Evolutionary conservation across 225 moss, liverwort and hornwort species (phyloP), one percentile per base, ranked within the genome.

Genomic region (Asterella californica): DNA sequence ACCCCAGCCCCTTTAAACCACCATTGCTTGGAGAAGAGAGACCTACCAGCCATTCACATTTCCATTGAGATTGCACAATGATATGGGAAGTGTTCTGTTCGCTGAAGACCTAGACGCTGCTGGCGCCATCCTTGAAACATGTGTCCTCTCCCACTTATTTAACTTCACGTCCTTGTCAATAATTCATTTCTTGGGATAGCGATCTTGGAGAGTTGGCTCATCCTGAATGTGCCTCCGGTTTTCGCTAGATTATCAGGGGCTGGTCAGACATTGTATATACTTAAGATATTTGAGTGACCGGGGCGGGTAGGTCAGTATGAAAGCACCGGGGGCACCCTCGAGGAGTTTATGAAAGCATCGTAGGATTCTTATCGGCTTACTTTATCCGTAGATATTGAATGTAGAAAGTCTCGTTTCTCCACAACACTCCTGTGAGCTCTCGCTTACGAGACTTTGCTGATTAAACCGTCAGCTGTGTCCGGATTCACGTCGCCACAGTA

Each of bases 181-280:
- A 82, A 79, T 66, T 82, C 75, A 76, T 80, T 76, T 72, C 63
- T 53, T 73, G 52, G 70, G 85, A 74, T 70, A 79, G 60, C 79
- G 30, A 71, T 72, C 42, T 66, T 50, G 72, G 82, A 79, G 79
- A 80, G 76, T 78, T 27, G 78, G 78, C 64, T 49, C 37, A 72
- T 72, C 48, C 53, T n/a, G 75, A 78, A 72, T 32, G 76, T 62
- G 72, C 75, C 70, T 71, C 76, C 70, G 36, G n/a, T 52, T 76
- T 62, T 77, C 68, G 74, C 68, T 84, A 81, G 67, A 76, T 76
- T 78, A 75, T 55, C 72, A 80, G 60, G 45, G 70, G 42, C 67
- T 45, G 47, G 54, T 62, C 65, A 80, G 76, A 80, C 66, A 50
- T 49, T 85, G 85, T 85, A 85, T 49, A 85, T 85, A 85, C 18